Evolutionary conservation across 805 yeast genomes (phyloP), one percentile per base, ranked within the genome.

Genomic region (Tetrapisispora iriomotensis): DNA sequence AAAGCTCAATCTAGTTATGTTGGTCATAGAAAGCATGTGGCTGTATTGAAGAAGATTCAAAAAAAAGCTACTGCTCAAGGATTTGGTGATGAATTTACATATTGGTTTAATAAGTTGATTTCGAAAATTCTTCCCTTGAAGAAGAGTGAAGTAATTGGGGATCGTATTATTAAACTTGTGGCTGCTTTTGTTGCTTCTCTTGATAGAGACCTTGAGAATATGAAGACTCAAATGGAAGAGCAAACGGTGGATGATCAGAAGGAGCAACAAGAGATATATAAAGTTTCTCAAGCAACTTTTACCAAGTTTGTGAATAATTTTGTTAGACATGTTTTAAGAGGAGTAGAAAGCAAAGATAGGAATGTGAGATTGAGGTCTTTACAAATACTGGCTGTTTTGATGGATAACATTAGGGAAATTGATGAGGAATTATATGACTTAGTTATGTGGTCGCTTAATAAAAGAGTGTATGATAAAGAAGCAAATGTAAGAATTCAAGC

Each of bases 401-500:
- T 90, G 61, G 75, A 77, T 49, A 75, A 77, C 40, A 68, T 87
- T 36, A 79, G 82, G 4, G 90, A 82, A 46, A 71, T 90, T 32
- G 88, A 81, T 49, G 80, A 78, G 41, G 82, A 77, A 15, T 59
- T 85, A 21, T 82, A 79, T 48, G 77, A 77, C 34, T 68, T 74
- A 2, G 60, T 92, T 35, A 67, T 75, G 45, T 71, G 73, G 53
- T 72, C 77, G 12, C 64, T 88, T 36, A 68, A 72, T 25, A 72
- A 72, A 36, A 68, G 96, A 43, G 55, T 84, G 1, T 71, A 71
- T 47, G 94, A 83, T 51, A 82, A 77, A 51, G 97, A 90, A 50
- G 67, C 86, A 6, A 62, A 66, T 8, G 84, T 92, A 3, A 68
- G 98, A 49, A 69, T 79, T n/a, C 92, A 84, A 59, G 94, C 96